Evolutionary conservation across 1,139 yeast species (phyloP), one percentile per base, ranked within the genome.

Genomic region (Wickerhamomyces sp.): DNA sequence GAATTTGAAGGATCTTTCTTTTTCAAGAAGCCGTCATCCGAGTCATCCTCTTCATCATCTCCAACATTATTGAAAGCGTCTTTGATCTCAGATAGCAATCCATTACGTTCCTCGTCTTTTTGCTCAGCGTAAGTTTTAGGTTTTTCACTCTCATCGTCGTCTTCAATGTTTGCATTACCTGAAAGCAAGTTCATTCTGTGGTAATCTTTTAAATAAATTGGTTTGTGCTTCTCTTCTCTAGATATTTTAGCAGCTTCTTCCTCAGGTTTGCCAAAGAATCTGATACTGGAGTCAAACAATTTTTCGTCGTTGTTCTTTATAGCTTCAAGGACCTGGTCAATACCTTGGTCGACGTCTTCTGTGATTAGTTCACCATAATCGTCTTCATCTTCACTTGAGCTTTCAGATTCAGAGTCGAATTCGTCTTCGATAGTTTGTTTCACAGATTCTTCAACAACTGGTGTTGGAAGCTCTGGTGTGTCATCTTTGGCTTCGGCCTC

Each of bases 321-420:
- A 0, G 96, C 82, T 19, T 67, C 59, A 41, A 94, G 63, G 3
- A 92, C 96, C 37, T 79, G 70, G 41, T 75, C 70, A 50, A 94
- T 82, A 10, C 95, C 95, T 15, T 70, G 63, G 49, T 94, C 97
- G 7, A 94, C 87, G 40, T 85, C 89, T 36, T 79, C 89, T 0
- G 97, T 92, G 40, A 87, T 71, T 43, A 92, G 67, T 29, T 88
- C 96, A 35, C 97, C 99, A 52, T 63, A 83, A 46, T 90, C 97
- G 57, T 94, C 99, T 62, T 94, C 99, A 5, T 82, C 92, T 58
- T 88, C 97, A 47, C 61, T 52, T n/a, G 51, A 44, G 21, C 38
- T 41, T 14, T 45, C 56, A 35, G 51, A 37, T 29, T 55, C 64
- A 42, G 52, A 46, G 14, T 55, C 57, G 28, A 51, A 56, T 35